Percentiles rank a stretch among this genome's conserved stretches.
Evolutionary conservation across 2,329 filamentous ascomycete species (phyloP).

Genomic region (Bertia moriformis): DNA sequence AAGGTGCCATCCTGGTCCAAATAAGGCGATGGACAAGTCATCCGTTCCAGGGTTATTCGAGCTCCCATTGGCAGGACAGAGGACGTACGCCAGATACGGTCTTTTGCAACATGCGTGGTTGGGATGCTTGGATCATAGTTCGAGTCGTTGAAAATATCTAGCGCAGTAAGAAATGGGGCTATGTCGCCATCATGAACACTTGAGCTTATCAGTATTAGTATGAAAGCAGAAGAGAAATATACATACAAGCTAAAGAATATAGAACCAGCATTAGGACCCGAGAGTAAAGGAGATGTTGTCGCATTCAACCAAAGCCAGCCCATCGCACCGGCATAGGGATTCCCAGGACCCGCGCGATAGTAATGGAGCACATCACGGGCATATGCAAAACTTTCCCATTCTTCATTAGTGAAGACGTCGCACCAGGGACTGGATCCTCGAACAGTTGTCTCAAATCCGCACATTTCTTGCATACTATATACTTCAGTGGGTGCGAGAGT

Average conservation of each 20-base stretch:
- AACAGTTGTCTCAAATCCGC: conserved; percentile 39
- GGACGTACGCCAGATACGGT: conserved; percentile 36
- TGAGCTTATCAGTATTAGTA: not conserved
- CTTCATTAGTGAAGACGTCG: conserved; percentile 33
- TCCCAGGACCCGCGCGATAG: conserved; percentile 42
- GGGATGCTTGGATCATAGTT: conserved; percentile 25
- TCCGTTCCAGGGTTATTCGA: conserved; percentile 34
- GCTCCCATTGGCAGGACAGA: conserved; percentile 42
- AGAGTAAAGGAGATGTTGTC: conserved; percentile 28
- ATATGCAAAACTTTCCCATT: conserved; percentile 41
- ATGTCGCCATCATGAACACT: conserved; percentile 44
- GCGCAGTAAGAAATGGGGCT: conserved; percentile 33
- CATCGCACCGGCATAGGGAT: conserved; percentile 33
- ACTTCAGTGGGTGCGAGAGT: conserved; percentile 26
- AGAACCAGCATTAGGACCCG: conserved; percentile 25
- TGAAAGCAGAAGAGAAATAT: not conserved
- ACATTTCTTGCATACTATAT: conserved; percentile 46
- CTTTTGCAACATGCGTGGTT: conserved; percentile 21
- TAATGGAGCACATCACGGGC: conserved; percentile 41
- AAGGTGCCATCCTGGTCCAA: conserved; percentile 16
- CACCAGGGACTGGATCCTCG: conserved; percentile 40
- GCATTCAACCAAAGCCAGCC: conserved; percentile 44
- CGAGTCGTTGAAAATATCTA: conserved; percentile 27
- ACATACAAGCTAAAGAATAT: conserved; percentile 42
- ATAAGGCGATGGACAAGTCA: conserved; percentile 22